phyloP scores from a whole-genome alignment of 2,329 filamentous ascomycete genomes.

The Pseudopithomyces chartarum region DNA sequence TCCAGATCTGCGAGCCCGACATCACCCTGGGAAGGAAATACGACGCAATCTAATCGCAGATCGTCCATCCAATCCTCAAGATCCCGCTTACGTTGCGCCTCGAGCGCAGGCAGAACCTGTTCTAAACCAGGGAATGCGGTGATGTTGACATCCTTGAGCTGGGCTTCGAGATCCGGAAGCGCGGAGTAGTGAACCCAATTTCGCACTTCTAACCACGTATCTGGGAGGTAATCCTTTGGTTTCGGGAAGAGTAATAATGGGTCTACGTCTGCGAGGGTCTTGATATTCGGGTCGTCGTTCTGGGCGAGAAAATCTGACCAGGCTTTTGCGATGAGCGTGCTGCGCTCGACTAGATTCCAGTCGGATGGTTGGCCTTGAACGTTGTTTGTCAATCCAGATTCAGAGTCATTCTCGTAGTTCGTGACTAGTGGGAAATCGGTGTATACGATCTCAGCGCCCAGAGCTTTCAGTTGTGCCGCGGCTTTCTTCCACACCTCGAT shows the following conservation, averaged over 20 bases:
- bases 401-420: slow-evolving; percentile 49
- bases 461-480: slow-evolving; percentile 41
- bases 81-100: slow-evolving; percentile 55
- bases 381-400: not conserved
- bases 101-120: slow-evolving; percentile 52
- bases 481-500: slow-evolving; percentile 44
- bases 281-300: not conserved
- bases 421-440: slow-evolving; percentile 55
- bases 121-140: slow-evolving; percentile 45
- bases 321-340: slow-evolving; percentile 55
- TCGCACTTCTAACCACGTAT: slow-evolving; percentile 45
- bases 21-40: slow-evolving; percentile 58
- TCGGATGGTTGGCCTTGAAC: slow-evolving; percentile 14
- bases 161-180: slow-evolving; percentile 32
- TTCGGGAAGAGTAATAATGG: slow-evolving; percentile 42
- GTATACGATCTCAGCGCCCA: slow-evolving; percentile 51
- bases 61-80: slow-evolving; percentile 58
- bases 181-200: slow-evolving; percentile 48
- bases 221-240: slow-evolving; percentile 43
- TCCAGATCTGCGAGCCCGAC: slow-evolving; percentile 57
- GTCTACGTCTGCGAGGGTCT: slow-evolving; percentile 32
- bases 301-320: slow-evolving; percentile 57
- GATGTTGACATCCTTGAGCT: slow-evolving; percentile 41
- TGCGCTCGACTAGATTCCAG: slow-evolving; percentile 55
- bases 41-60: slow-evolving; percentile 51